Base-by-base conservation (phyloP, 1,284 basidiomycete genomes). In the Vanrija sp. region DNA sequence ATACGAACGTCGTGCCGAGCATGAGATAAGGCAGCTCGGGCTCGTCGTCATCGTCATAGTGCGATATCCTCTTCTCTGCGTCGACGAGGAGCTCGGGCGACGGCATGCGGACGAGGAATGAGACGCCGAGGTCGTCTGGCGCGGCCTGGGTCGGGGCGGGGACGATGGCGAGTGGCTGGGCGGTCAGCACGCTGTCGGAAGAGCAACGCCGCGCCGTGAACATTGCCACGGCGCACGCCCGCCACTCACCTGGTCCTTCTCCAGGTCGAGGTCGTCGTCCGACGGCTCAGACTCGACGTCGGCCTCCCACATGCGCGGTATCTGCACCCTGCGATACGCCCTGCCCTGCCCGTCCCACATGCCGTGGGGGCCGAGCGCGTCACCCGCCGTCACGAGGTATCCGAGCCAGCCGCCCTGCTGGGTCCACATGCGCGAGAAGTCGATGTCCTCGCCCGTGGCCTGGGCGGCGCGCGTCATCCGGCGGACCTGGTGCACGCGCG, bases 381-480 rank as follows among this genome's bases (percentile, higher is more conserved):
- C 31, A 14, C 31, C 31, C 31, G 31, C 31, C 31, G 31, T 31
- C 31, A 31, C 15, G 31, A 31, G 31, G 12, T 31, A 31, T 12
- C 31, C 31, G 9, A 31, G 31, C 47, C 59, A 53, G 4, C 59
- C 62, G 12, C 60, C 64, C 19, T 53, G 54, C 8, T 47, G 41
- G 12, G 38, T 15, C 64, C 64, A 64, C 39, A 55, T 43, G 16
- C 46, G 15, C 12, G 49, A n/a, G 47, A 64, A 62, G 4, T 53
- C 55, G 19, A 50, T 22, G 0, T 36, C 3, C 18, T 56, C 53
- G 20, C 54, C 59, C 1, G 16, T 6, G 2, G 14, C 22, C 2
- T 49, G 45, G 12, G 51, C 39, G 1, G 35, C 42, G 12, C 43
- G 27, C 5, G 25, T 43, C 14, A 47, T 47, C 15, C 53, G 45